Conservation (phyloP, 2,329 filamentous ascomycete genomes). For the Penicillium sp. region DNA sequence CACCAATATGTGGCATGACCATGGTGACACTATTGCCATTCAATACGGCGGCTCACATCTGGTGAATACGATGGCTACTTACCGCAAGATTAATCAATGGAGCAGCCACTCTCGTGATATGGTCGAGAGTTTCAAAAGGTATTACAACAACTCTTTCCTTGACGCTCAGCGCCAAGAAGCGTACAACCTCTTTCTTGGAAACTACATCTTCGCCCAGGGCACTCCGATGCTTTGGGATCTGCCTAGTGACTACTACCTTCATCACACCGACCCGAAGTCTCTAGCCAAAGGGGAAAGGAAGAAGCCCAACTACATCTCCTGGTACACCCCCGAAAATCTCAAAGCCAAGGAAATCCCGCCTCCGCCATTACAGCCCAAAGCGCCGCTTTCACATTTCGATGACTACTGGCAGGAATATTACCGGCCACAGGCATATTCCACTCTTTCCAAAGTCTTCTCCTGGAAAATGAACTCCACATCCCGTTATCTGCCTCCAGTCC, state of each 20-base stretch:
- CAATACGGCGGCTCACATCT: constrained; percentile 97
- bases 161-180: constrained; percentile 97
- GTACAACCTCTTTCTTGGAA: constrained; percentile 94
- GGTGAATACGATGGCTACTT: constrained; percentile 99
- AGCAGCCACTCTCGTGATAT: constrained; percentile 95
- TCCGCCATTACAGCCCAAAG: constrained; percentile 29
- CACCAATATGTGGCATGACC: constrained; percentile 97
- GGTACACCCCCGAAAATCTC: constrained; percentile 75
- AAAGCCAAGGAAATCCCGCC: constrained; percentile 59
- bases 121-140: constrained; percentile 98
- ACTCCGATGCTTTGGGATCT: constrained; percentile 98
- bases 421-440: constrained; percentile 78
- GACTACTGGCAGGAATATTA: constrained; percentile 99
- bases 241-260: constrained; percentile 89
- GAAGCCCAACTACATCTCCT: constrained; percentile 74
- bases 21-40: constrained; percentile 94
- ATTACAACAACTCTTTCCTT: constrained; percentile 98
- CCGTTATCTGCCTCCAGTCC: constrained; percentile 71
- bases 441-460: constrained; percentile 85
- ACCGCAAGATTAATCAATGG: constrained; percentile 98
- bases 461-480: constrained; percentile 89
- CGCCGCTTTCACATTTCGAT: constrained; percentile 60
- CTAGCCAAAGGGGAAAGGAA: constrained; percentile 46
- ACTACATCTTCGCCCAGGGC: constrained; percentile 82
- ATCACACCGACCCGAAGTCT: constrained; percentile 77